phyloP scores from a whole-genome alignment of 257 asterid genomes.

The Lycium barbarum region DNA sequence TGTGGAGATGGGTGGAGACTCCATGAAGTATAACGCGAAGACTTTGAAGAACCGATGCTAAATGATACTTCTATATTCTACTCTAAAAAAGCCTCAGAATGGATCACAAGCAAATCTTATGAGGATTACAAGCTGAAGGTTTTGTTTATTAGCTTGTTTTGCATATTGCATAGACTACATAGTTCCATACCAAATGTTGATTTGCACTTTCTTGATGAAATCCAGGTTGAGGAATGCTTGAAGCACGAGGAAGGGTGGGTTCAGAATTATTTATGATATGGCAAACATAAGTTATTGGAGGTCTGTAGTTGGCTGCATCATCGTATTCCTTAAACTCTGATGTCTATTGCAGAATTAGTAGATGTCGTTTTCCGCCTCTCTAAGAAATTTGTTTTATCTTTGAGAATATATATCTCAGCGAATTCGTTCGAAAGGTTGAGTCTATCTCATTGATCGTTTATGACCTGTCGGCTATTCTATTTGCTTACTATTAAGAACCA shows the following conservation, averaged over 20 bases:
- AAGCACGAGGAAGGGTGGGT: slow-evolving; percentile 43
- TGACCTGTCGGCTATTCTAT: no score
- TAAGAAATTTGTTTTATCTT: no score
- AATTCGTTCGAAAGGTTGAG: no score
- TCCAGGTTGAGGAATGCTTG: slow-evolving; percentile 47
- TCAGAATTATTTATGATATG: slow-evolving; percentile 34
- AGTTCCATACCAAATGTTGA: not conserved
- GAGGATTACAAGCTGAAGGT: slow-evolving; percentile 50
- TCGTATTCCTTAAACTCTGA: not conserved
- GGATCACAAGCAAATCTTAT: slow-evolving; percentile 41
- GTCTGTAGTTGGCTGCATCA: slow-evolving; percentile 31
- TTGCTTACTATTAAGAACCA: no score
- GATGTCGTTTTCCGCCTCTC: not conserved
- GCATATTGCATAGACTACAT: not conserved
- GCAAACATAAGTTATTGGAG: slow-evolving; percentile 43
- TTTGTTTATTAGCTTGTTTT: not conserved
- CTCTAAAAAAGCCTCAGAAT: slow-evolving; percentile 39
- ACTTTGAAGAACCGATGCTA: slow-evolving; percentile 49
- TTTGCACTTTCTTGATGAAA: not conserved
- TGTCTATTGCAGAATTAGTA: not conserved
- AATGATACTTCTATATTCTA: slow-evolving; percentile 46
- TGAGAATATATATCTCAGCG: no score
- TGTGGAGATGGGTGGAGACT: slow-evolving; percentile 41
- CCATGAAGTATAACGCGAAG: slow-evolving; percentile 38
- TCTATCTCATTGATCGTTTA: no score